A percentile compares a stretch with the other conserved stretches of the same genome.
Conservation (phyloP, 2,329 filamentous ascomycete genomes). For the Cercospora beticola region DNA sequence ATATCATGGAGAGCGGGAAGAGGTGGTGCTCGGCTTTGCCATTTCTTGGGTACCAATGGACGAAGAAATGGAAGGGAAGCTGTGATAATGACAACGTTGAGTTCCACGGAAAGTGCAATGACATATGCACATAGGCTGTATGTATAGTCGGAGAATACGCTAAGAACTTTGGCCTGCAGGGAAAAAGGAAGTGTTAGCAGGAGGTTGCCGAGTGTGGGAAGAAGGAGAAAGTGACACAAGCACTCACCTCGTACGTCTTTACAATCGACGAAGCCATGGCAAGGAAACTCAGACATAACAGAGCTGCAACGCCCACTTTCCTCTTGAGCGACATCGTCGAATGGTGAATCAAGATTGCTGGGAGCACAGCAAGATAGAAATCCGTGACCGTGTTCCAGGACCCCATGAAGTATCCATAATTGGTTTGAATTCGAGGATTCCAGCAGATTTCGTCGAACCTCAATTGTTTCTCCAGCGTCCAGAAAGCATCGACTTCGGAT, state of each 20-base stretch:
- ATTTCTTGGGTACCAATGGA: slow-evolving; percentile 13
- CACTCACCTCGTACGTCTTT: slow-evolving; percentile 32
- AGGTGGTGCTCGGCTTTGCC: slow-evolving; percentile 4
- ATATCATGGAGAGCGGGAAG: not conserved
- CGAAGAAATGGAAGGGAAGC: slow-evolving; percentile 35
- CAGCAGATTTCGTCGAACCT: slow-evolving; percentile 25
- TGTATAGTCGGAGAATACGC: slow-evolving; percentile 33
- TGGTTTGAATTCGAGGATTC: slow-evolving; percentile 25
- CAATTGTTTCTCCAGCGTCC: slow-evolving; percentile 24
- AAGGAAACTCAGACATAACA: slow-evolving; percentile 17
- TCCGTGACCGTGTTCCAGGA: slow-evolving; percentile 36
- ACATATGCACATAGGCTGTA: slow-evolving; percentile 32
- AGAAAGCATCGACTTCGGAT: slow-evolving; percentile 26
- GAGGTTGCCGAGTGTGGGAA: too few species aligned
- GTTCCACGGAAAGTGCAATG: slow-evolving; percentile 34
- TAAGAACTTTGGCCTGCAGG: slow-evolving; percentile 29
- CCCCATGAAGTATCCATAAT: slow-evolving; percentile 27
- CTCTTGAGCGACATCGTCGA: slow-evolving; percentile 29
- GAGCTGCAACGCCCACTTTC: slow-evolving; percentile 21
- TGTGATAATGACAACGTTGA: slow-evolving; percentile 39
- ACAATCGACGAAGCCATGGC: slow-evolving; percentile 36
- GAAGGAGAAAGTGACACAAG: not conserved
- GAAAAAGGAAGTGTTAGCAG: too few species aligned
- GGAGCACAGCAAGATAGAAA: slow-evolving; percentile 32
- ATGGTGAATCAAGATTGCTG: slow-evolving; percentile 34